These are phyloP conservation scores for Phytophthora sansomeana DNA, from an alignment of 352 stramenopile genomes.

Conservation along the genomic window DNA sequence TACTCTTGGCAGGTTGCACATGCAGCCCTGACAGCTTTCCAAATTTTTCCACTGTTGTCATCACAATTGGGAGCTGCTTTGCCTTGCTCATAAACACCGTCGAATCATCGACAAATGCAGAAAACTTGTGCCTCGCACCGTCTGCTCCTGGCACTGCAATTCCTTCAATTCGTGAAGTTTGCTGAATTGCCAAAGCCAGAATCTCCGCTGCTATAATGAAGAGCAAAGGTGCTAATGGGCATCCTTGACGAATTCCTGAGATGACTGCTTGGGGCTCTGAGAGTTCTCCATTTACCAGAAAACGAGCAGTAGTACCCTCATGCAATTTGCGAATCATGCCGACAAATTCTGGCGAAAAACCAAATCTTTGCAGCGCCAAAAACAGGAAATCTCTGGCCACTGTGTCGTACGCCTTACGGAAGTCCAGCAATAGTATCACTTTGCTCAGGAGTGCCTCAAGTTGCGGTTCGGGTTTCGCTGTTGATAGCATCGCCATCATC, in stretches of 20 bases:
- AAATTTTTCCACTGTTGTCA: neutral
- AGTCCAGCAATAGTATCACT: constrained; percentile 13
- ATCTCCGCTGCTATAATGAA: neutral
- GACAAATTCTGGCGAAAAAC: neutral
- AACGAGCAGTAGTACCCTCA: neutral
- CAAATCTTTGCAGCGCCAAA: neutral
- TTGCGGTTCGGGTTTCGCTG: neutral
- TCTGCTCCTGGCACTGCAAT: neutral
- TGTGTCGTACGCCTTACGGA: constrained; percentile 14
- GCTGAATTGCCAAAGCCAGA: neutral
- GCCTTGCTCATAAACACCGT: neutral
- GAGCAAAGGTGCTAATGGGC: neutral
- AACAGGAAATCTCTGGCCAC: constrained; percentile 8
- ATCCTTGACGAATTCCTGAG: neutral
- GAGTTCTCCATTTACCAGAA: neutral
- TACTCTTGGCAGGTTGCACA: neutral
- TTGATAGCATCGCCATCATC: constrained; percentile 1
- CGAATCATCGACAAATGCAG: neutral
- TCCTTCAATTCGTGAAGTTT: neutral
- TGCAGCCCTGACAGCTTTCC: neutral
- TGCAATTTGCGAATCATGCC: neutral
- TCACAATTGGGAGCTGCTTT: neutral
- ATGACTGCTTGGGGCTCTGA: neutral
- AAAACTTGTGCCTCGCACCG: neutral
- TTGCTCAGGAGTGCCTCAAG: neutral